Conservation (phyloP, 768 basidiomycete genomes). For the Trametes coccinea region DNA sequence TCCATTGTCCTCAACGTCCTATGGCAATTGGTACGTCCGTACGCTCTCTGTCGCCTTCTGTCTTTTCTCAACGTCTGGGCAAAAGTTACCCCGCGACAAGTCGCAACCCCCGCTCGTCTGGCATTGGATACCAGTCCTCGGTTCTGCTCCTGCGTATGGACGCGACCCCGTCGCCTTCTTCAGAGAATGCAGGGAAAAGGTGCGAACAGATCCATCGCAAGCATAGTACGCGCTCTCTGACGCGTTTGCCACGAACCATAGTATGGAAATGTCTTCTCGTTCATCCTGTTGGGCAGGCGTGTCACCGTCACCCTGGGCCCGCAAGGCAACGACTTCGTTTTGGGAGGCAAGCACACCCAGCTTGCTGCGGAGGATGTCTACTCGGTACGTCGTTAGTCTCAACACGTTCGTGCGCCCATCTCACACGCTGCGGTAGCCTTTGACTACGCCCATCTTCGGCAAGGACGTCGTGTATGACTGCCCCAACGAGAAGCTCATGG, state of each 20-base stretch:
- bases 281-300: conserved; percentile 83
- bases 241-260: conserved; percentile 32
- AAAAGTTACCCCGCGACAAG: conserved; percentile 68
- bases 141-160: conserved; percentile 87
- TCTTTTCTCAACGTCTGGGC: neutral
- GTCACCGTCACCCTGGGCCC: conserved; percentile 90
- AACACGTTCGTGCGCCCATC: neutral
- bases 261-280: conserved; percentile 98
- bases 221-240: too few relatives aligned
- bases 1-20: conserved; percentile 73
- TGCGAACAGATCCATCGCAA: conserved; percentile 25
- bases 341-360: conserved; percentile 90
- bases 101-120: conserved; percentile 89
- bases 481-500: conserved; percentile 96
- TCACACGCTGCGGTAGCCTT: conserved; percentile 51
- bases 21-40: conserved; percentile 63
- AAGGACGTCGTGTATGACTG: conserved; percentile 97
- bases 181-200: conserved; percentile 76
- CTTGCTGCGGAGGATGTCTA: conserved; percentile 98
- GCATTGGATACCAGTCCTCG: conserved; percentile 88
- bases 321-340: conserved; percentile 90
- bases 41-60: neutral
- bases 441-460: conserved; percentile 95
- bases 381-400: conserved; percentile 50
- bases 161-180: conserved; percentile 92